Evolutionary conservation across 73 alveolate genomes (phyloP), one percentile per base, ranked within the genome.

Genomic region (Durusdinium trenchii): DNA sequence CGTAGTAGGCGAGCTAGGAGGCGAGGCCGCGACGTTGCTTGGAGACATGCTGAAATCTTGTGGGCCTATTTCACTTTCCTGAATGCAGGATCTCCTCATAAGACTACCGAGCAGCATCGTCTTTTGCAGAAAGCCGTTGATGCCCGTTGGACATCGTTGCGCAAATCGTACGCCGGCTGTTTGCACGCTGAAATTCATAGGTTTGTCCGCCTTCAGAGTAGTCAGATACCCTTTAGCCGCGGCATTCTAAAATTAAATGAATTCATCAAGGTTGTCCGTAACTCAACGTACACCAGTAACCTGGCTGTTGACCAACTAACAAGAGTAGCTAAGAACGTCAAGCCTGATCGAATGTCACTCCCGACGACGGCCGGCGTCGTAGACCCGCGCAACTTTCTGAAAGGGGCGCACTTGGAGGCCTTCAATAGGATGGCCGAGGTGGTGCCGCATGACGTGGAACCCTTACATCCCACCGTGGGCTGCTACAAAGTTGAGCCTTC

Each of bases 131-230:
- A 43, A 40, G 43, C 54, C 10, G 64, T 9, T 43, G 36, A 62
- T 20, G 35, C 9, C 42, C 89, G 38, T 2, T 78, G 89, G 89
- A 78, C 89, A 12, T 47, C 28, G 6, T 12, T 40, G 50, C 89
- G 43, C 40, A 6, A 43, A 26, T 60, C 7, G 18, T 47, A 78
- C 43, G 89, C 89, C 35, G 62, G 40, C 62, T 40, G 14, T 78
- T 45, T 78, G 89, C 54, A 40, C 28, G 20, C 28, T 32, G 62
- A 78, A 78, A 78, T 78, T 40, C 62, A 18, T 36, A 42, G 50
- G 62, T 78, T 18, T 47, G 40, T 43, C 89, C 89, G 89, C 89
- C 89, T 78, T 78, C 89, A 64, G 79, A 64, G 79, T 64, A 23
- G 23, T 23, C 12, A 57, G 23, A 23, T 16, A 57, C 23, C 69